Evolutionary conservation across 2,329 filamentous ascomycete genomes (phyloP), one percentile per base, ranked within the genome.

Genomic region (Esteya vermicola): DNA sequence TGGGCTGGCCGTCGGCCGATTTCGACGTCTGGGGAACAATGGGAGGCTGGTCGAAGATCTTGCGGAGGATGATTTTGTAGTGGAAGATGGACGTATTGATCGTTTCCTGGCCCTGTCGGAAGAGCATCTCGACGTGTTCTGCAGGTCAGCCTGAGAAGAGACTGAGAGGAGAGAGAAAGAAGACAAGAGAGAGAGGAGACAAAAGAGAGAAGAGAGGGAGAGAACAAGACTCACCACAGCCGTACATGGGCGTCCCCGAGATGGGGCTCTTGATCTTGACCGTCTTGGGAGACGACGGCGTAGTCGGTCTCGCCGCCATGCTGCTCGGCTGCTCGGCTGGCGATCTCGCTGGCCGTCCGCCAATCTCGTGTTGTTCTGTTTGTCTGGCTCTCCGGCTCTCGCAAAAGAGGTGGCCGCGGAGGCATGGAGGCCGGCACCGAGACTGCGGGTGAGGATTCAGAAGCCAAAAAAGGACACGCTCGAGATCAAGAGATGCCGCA

Each of bases 81-180:
- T 82, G 73, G 41, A 74, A 65, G 44, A 83, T 74, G 18, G 78
- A 80, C 45, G 69, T 76, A 50, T 81, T 78, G 58, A 75, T 77
- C 14, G 73, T 71, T 46, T 78, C 73, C 46, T 75, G 72, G 34
- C 63, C 68, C 51, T 68, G 71, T 26, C 64, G 67, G 26, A 85
- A 66, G 44, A 86, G 70, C 20, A 68, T 64, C 55, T 83, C 77
- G 36, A 84, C 70, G 57, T 88, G 82, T 55, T 84, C 82, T 86
- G 52, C 12, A 10, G 28, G 32, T 21, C 21, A 22, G 12, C 38
- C 33, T 50, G 62, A 47, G 63, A 59, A 47, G 42, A 38, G 31
- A 26, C 43, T 42, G 43, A 36, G 25, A 16, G 21, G 23, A 33
- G n/a, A 14, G 12, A 25, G 14, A 4, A 8, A 20, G 32, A 21